Conservation (phyloP, 495 filamentous ascomycete genomes). For the Geoglossum glabrum region DNA sequence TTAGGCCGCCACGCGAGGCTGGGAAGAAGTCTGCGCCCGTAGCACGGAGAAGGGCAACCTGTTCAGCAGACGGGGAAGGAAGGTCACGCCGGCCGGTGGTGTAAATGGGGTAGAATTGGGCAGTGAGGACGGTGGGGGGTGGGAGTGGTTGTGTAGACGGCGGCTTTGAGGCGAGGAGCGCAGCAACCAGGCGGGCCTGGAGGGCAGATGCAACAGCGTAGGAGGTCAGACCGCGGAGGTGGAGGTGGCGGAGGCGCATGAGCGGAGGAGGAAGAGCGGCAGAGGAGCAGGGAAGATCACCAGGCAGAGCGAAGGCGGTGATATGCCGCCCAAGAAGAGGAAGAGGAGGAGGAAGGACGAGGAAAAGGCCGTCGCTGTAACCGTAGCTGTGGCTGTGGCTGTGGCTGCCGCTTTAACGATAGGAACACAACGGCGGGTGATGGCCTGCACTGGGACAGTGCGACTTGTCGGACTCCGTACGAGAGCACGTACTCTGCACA, state of each 20-base stretch:
- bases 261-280: neutral
- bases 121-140: constrained; percentile 55
- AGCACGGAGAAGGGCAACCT: constrained; percentile 20
- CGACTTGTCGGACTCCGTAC: too few relatives aligned
- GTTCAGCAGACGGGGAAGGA: constrained; percentile 16
- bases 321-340: too few relatives aligned
- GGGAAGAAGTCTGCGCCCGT: constrained; percentile 40
- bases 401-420: too few relatives aligned
- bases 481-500: too few relatives aligned
- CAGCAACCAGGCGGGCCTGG: constrained; percentile 23
- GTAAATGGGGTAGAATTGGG: constrained; percentile 68
- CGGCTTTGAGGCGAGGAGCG: constrained; percentile 28
- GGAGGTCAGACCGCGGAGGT: constrained; percentile 37
- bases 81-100: constrained; percentile 76
- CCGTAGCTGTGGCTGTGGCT: too few relatives aligned
- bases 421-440: too few relatives aligned
- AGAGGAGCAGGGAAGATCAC: neutral
- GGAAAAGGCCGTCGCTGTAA: neutral
- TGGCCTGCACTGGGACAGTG: too few relatives aligned
- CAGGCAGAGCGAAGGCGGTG: neutral
- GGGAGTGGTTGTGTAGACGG: constrained; percentile 27
- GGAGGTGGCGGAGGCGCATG: constrained; percentile 46
- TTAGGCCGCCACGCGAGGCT: constrained; percentile 69
- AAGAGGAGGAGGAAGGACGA: neutral
- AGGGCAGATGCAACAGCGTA: constrained; percentile 19